Base-by-base conservation (phyloP, 106 monocot genomes). In the Allium fistulosum region DNA sequence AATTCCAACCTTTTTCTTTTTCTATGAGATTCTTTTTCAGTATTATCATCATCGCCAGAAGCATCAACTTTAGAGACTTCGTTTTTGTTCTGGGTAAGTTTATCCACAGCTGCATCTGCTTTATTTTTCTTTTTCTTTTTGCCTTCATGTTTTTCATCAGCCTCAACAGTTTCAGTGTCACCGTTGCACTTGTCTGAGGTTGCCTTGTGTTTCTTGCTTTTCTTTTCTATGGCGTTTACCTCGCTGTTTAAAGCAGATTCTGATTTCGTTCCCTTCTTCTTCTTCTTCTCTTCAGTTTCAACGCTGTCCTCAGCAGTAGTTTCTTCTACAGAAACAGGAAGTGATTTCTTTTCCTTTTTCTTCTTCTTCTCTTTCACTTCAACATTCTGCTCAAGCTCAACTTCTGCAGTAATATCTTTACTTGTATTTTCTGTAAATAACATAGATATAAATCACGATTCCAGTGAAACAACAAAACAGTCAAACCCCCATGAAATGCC, bases 21-120 rank as follows among this genome's bases (percentile, higher is more conserved):
- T 71, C 85, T 90, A 17, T 80, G 73, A 70, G 37, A 51, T 58
- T 78, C 79, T 49, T 80, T 80, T 17, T 56, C 78, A 73, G 26
- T 67, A 45, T 22, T 69, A 61, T 62, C 57, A 53, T 14, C 53
- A 56, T 57, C 58, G 22, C 59, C 61, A 58, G 64, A 60, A 56
- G 22, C 11, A 65, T 37, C 46, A 16, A 37, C 37, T 37, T 37
- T 37, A 37, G 37, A 37, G 2, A 37, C 37, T 37, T 37, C 37
- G 1, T 37, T 37, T 37, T 37, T 37, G 37, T 37, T 37, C 37
- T 37, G 37, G 37, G 49, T 66, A 59, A 49, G 13, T 27, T 48
- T 45, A 69, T 69, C 56, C 48, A 65, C 63, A 27, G 65, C 59
- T 69, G 53, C 28, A 9, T 28, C 62, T 71, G 70, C 57, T 59